Percentiles rank a stretch among this genome's conserved stretches.
Conservation (phyloP, 2,329 filamentous ascomycete genomes). For the Fusarium pseudocircinatum region DNA sequence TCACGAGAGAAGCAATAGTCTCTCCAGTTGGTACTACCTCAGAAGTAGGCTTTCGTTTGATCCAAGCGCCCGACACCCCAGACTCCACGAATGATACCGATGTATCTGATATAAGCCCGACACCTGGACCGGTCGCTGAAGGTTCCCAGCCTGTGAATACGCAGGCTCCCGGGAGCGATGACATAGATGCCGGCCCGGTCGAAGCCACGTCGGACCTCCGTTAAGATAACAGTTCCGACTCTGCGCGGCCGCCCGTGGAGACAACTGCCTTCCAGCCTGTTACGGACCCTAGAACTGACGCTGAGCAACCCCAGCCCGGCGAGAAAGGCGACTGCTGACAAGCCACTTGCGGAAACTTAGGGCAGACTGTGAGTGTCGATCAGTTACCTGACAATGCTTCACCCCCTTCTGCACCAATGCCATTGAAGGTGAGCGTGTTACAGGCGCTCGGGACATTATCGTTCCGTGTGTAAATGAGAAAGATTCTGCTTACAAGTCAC, state of each 20-base stretch:
- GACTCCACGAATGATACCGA: not conserved
- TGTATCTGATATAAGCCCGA: too few relatives aligned
- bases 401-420: not conserved
- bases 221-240: not conserved
- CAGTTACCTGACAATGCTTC: not conserved
- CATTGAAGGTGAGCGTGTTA: not conserved
- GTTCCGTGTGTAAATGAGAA: not conserved
- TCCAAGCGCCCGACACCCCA: not conserved
- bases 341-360: not conserved
- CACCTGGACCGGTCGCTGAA: fast-evolving
- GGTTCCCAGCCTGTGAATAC: not conserved
- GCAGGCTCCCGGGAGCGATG: not conserved
- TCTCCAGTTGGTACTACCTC: not conserved
- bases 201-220: not conserved
- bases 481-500: not conserved
- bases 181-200: not conserved
- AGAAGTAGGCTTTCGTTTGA: not conserved
- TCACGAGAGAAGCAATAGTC: not conserved
- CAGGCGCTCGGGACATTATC: not conserved
- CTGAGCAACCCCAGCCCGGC: not conserved
- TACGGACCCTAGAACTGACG: not conserved
- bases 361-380: not conserved
- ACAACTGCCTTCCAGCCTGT: not conserved
- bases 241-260: not conserved
- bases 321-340: too few relatives aligned